Evolutionary conservation across 345 rosid species (phyloP).

Genomic region (Moricandia moricandioides): DNA sequence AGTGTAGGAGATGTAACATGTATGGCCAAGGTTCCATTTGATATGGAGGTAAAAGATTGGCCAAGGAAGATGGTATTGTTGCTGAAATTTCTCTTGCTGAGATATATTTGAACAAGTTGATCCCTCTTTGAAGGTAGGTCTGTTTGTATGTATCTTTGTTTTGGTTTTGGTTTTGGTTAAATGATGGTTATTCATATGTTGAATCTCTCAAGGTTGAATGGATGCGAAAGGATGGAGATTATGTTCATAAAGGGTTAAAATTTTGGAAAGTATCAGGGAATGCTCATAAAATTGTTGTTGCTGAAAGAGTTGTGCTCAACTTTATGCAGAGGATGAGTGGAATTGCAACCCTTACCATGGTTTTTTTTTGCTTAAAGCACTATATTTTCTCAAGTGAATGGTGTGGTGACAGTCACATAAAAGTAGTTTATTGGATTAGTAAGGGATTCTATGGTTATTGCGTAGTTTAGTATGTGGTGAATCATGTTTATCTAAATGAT

Average conservation of each 20-base stretch:
- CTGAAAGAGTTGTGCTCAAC: conserved; percentile 89
- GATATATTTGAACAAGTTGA: conserved; percentile 81
- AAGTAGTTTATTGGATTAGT: too few relatives aligned
- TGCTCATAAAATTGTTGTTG: conserved; percentile 80
- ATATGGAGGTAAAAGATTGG: conserved; percentile 91
- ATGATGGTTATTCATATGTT: neutral
- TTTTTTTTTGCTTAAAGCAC: too few relatives aligned
- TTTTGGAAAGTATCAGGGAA: conserved; percentile 91
- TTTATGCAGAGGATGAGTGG: too few relatives aligned
- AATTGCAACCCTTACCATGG: too few relatives aligned
- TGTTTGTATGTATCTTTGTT: neutral
- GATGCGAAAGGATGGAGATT: conserved; percentile 81
- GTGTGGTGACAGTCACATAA: too few relatives aligned
- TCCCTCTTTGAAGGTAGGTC: conserved; percentile 62
- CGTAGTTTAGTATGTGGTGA: too few relatives aligned
- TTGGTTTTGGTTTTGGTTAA: neutral
- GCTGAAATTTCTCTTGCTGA: conserved; percentile 84
- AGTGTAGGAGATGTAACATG: conserved; percentile 88
- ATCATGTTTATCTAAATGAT: too few relatives aligned
- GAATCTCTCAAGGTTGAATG: conserved; percentile 64
- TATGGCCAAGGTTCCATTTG: conserved; percentile 80
- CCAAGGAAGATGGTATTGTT: conserved; percentile 85
- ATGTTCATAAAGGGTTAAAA: conserved; percentile 74
- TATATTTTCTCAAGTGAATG: too few relatives aligned
- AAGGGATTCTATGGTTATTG: too few relatives aligned